phyloP scores from a whole-genome alignment of 108 stramenopile genomes.

The Skeletonema grethae region DNA sequence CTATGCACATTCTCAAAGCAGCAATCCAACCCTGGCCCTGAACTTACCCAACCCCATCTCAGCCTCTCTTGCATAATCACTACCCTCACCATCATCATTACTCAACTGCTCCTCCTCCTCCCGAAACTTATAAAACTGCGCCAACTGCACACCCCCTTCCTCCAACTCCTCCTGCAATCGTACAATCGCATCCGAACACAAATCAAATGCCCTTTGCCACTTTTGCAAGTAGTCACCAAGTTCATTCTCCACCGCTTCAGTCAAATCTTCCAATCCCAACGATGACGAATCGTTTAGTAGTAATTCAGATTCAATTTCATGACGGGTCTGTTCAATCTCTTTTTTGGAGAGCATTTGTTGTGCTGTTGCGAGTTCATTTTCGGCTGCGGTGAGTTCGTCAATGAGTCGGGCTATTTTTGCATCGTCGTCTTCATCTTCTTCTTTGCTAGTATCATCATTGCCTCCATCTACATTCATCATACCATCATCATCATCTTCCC shows the following conservation, averaged over 20 bases:
- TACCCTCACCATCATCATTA: background rate
- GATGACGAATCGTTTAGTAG: background rate
- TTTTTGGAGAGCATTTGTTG: conserved; percentile 19
- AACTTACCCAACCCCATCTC: conserved; percentile 27
- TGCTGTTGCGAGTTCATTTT: conserved; percentile 6
- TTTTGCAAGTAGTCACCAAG: conserved; percentile 19
- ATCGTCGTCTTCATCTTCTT: conserved; percentile 1
- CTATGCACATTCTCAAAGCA: background rate
- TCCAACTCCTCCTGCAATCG: conserved; percentile 47
- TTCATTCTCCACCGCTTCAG: conserved; percentile 19
- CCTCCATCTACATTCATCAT: background rate
- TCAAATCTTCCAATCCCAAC: conserved; percentile 10
- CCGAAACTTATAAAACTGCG: conserved; percentile 36
- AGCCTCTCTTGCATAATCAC: conserved; percentile 17
- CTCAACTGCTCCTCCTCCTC: conserved; percentile 6
- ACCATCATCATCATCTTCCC: too few species aligned
- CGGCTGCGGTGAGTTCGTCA: conserved; percentile 16
- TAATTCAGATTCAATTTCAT: conserved; percentile 23
- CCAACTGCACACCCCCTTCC: conserved; percentile 12
- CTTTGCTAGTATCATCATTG: background rate
- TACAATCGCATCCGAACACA: conserved; percentile 29
- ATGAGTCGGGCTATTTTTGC: conserved; percentile 10
- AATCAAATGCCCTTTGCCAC: conserved; percentile 25
- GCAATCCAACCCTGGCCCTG: background rate
- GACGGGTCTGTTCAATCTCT: conserved; percentile 9